phyloP scores from a whole-genome alignment of 129 eudicot genomes.

The Gnaphalium uliginosum region DNA sequence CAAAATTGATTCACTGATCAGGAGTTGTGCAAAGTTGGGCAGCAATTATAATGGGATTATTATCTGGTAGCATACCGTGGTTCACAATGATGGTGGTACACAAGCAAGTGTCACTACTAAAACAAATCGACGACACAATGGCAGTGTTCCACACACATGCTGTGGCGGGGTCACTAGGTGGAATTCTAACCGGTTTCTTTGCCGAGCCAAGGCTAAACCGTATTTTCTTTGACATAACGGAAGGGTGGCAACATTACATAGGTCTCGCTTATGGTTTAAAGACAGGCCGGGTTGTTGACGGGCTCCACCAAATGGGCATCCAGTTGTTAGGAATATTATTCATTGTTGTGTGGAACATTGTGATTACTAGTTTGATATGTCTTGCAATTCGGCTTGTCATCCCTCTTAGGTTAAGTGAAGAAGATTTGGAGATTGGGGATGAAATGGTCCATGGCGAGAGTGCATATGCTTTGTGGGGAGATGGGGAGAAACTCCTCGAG shows the following conservation, averaged over 20 bases:
- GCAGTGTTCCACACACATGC: constrained; percentile 86
- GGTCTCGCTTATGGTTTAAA: constrained; percentile 51
- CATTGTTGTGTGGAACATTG: constrained; percentile 48
- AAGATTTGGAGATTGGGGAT: constrained; percentile 51
- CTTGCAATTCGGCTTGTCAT: constrained; percentile 36
- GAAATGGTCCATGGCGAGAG: constrained; percentile 54
- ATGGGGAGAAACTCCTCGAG: constrained; percentile 43
- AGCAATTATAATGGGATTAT: constrained; percentile 65
- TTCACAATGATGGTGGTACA: constrained; percentile 85
- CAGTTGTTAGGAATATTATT: constrained; percentile 52
- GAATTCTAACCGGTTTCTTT: constrained; percentile 56
- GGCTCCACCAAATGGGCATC: constrained; percentile 50
- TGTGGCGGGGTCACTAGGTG: constrained; percentile 68
- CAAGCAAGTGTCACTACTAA: constrained; percentile 53
- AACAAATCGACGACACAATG: constrained; percentile 73
- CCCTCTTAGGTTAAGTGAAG: constrained; percentile 51
- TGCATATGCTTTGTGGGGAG: constrained; percentile 52
- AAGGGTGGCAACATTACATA: constrained; percentile 47
- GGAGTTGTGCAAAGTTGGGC: constrained; percentile 92
- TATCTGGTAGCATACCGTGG: constrained; percentile 83
- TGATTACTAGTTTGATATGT: constrained; percentile 52
- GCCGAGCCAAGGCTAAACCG: constrained; percentile 56
- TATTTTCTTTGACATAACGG: constrained; percentile 40
- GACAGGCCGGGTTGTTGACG: constrained; percentile 34
- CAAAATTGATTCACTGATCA: constrained; percentile 6